phyloP scores from a whole-genome alignment of 345 rosid genomes.

The Gossypium arboreum region DNA sequence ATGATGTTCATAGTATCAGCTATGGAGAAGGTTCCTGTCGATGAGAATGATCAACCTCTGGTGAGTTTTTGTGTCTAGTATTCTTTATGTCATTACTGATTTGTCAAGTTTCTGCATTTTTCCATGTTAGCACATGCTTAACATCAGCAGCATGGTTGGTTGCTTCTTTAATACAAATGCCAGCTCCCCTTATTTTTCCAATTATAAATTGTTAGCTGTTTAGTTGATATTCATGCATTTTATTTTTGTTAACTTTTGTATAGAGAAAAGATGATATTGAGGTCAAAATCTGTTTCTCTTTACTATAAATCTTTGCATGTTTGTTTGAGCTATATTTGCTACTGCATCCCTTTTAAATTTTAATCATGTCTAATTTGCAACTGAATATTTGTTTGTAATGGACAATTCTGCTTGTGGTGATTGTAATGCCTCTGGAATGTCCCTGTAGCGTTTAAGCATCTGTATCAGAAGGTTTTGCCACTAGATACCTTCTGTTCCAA shows the following conservation, averaged over 20 bases:
- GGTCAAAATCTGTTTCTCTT: neutral
- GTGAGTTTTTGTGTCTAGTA: slow-evolving; percentile 37
- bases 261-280: neutral
- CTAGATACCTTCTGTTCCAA: neutral
- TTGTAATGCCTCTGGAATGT: neutral
- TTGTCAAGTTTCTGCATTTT: slow-evolving; percentile 1
- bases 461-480: neutral
- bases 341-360: neutral
- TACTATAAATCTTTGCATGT: neutral
- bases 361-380: neutral
- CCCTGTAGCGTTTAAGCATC: neutral
- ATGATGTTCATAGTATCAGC: slow-evolving; percentile 14
- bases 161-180: neutral
- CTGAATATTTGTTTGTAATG: neutral
- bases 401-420: neutral
- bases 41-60: slow-evolving; percentile 73
- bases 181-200: neutral
- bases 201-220: neutral
- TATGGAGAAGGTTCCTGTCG: slow-evolving; percentile 89
- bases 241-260: neutral
- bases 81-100: neutral
- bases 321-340: neutral
- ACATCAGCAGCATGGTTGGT: neutral
- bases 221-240: neutral
- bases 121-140: neutral